Conservation (phyloP, 164 flowering plant species). For the Houttuynia cordata region DNA sequence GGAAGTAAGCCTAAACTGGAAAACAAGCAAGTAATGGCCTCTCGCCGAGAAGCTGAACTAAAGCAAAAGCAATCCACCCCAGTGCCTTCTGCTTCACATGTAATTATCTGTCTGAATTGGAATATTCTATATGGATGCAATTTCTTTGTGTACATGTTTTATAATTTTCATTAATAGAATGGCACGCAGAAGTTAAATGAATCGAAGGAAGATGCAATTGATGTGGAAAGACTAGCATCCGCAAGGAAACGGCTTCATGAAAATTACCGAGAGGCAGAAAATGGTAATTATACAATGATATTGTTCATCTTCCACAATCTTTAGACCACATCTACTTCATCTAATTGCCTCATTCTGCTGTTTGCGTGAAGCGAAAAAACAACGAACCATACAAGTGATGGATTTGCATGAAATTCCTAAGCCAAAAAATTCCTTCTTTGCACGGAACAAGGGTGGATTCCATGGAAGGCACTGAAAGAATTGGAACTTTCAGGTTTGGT, state of each 20-base stretch:
- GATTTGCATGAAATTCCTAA: constrained; percentile 87
- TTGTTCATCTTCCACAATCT: neutral
- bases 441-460: constrained; percentile 65
- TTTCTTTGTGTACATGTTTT: neutral
- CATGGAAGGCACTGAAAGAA: constrained; percentile 52
- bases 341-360: neutral
- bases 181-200: constrained; percentile 37
- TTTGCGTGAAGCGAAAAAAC: constrained; percentile 72
- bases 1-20: constrained; percentile 36
- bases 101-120: constrained; percentile 8
- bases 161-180: neutral
- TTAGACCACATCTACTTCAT: neutral
- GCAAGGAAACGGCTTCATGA: constrained; percentile 83
- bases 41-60: constrained; percentile 31
- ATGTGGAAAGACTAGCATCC: constrained; percentile 70
- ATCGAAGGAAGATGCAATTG: constrained; percentile 26
- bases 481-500: neutral
- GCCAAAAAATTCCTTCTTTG: constrained; percentile 67
- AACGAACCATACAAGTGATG: constrained; percentile 91
- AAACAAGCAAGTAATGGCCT: constrained; percentile 27
- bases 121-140: no score
- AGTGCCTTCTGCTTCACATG: constrained; percentile 27
- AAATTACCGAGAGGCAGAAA: constrained; percentile 83
- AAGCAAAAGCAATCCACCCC: constrained; percentile 26
- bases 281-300: constrained; percentile 36